Evolutionary conservation across 2,329 filamentous ascomycete species (phyloP).

Genomic region (Xylaria hypoxylon): DNA sequence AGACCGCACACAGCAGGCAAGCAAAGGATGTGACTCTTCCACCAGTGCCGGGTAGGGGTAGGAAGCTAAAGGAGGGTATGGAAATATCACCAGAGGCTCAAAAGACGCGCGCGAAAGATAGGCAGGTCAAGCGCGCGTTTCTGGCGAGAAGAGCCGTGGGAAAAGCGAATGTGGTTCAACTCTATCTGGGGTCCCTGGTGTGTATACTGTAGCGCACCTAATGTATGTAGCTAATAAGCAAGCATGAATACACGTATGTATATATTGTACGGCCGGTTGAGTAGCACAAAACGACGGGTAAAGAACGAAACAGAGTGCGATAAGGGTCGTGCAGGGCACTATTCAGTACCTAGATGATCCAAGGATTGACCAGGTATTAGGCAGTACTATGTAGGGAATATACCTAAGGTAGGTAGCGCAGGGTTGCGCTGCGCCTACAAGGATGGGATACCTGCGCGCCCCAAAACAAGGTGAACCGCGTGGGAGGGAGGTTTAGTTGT

Average conservation of each 20-base stretch:
- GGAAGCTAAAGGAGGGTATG: conserved; percentile 36
- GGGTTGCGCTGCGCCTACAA: conserved; percentile 49
- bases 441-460: conserved; percentile 37
- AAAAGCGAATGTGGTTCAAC: conserved; percentile 46
- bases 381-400: conserved; percentile 12
- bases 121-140: conserved; percentile 54
- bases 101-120: conserved; percentile 50
- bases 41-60: conserved; percentile 42
- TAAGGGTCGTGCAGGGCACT: conserved; percentile 32
- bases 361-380: conserved; percentile 26
- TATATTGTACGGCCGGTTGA: conserved; percentile 38
- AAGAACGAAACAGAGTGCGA: conserved; percentile 35
- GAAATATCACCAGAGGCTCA: conserved; percentile 46
- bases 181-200: conserved; percentile 39
- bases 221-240: conserved; percentile 2
- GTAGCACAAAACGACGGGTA: conserved; percentile 48
- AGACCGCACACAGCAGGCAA: conserved; percentile 41
- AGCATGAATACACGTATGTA: conserved; percentile 1
- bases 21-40: conserved; percentile 35
- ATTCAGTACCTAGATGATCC: conserved; percentile 21
- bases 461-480: conserved; percentile 35
- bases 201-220: background rate
- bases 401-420: conserved; percentile 35
- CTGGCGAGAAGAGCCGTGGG: conserved; percentile 43
- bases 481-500: conserved; percentile 23